Percentiles rank a stretch among this genome's conserved stretches.
These are phyloP conservation scores for Paramecium octaurelia DNA, from an alignment of 73 alveolate genomes.

Conservation along the genomic window DNA sequence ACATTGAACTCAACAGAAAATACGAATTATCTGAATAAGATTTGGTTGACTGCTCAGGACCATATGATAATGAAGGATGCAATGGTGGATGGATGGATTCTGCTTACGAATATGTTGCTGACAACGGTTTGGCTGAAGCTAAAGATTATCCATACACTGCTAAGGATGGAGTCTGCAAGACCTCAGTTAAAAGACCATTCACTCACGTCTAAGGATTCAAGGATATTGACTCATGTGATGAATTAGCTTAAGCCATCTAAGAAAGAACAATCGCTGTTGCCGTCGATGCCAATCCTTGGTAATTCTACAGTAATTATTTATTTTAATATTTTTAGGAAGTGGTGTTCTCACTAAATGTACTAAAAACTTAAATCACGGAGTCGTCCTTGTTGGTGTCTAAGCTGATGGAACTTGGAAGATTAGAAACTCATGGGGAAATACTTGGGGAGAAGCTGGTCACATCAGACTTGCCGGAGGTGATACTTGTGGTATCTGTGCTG, in stretches of 20 bases:
- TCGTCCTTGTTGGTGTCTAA: conserved; percentile 49
- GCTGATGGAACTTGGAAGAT: conserved; percentile 55
- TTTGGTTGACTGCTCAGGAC: conserved; percentile 78
- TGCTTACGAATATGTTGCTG: conserved; percentile 67
- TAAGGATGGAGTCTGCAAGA: conserved; percentile 62
- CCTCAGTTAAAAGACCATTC: background rate
- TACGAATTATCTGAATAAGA: conserved; percentile 62
- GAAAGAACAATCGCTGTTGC: conserved; percentile 55
- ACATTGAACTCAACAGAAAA: background rate
- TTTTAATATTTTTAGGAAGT: background rate
- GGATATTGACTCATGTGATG: conserved; percentile 43
- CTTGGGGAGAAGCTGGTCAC: conserved; percentile 71
- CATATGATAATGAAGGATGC: conserved; percentile 75
- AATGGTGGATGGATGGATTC: conserved; percentile 75
- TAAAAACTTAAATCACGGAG: conserved; percentile 57
- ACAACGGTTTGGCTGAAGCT: conserved; percentile 48
- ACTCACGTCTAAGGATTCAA: background rate
- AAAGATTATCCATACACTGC: conserved; percentile 77
- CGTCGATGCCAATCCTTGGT: conserved; percentile 65
- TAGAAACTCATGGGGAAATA: conserved; percentile 69
- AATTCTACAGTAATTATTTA: background rate
- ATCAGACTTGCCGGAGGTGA: conserved; percentile 50
- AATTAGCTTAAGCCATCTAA: conserved; percentile 14
- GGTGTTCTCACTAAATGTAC: background rate
- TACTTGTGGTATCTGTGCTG: conserved; percentile 56